These are phyloP conservation scores for Mycena kentingensis DNA, from an alignment of 768 basidiomycete genomes.

Conservation along the genomic window DNA sequence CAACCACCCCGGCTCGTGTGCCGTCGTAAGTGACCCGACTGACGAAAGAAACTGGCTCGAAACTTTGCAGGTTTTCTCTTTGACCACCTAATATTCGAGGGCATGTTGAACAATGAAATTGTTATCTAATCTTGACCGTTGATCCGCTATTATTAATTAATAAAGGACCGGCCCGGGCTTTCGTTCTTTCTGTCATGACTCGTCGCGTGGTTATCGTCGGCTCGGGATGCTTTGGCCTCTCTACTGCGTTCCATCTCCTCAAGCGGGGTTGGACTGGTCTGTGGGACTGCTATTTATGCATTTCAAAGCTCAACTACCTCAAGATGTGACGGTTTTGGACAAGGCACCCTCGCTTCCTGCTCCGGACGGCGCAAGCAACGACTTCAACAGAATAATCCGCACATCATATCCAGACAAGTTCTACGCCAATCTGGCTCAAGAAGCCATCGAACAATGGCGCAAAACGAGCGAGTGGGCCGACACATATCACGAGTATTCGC, in stretches of 20 bases:
- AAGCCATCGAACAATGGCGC: conserved; percentile 80
- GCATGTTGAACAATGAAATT: too few species aligned
- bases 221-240: conserved; percentile 84
- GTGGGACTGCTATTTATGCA: not conserved
- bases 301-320: not conserved
- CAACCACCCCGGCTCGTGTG: too few species aligned
- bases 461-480: conserved; percentile 64
- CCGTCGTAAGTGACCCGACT: too few species aligned
- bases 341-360: conserved; percentile 71
- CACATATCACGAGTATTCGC: conserved; percentile 78
- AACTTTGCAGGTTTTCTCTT: too few species aligned
- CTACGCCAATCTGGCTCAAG: conserved; percentile 70
- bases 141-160: not conserved
- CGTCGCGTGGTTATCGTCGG: conserved; percentile 67
- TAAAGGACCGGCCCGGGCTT: conserved; percentile 2
- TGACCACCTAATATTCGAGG: too few species aligned
- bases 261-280: conserved; percentile 55
- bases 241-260: conserved; percentile 81
- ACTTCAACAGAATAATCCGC: conserved; percentile 63
- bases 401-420: conserved; percentile 71
- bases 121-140: too few species aligned
- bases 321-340: conserved; percentile 74
- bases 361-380: conserved; percentile 73
- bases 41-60: too few species aligned
- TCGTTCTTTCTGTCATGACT: conserved; percentile 29